Evolutionary conservation across 371 early-diverging fungal species (phyloP).

Genomic region (Nosema bombycis): DNA sequence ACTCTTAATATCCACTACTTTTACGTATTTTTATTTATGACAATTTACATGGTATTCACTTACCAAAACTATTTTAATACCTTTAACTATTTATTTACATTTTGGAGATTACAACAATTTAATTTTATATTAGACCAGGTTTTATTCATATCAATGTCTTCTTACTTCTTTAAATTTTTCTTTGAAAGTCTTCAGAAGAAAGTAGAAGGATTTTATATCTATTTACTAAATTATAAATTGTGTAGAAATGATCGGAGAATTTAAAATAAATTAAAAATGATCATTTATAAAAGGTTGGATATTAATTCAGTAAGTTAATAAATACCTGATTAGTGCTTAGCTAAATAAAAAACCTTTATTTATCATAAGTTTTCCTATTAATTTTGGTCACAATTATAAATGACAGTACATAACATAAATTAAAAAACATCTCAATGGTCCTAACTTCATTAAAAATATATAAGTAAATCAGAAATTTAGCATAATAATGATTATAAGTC

Average conservation of each 20-base stretch:
- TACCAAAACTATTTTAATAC: constrained; percentile 30
- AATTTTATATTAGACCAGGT: constrained; percentile 56
- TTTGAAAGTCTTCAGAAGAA: constrained; percentile 41
- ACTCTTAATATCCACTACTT: neutral
- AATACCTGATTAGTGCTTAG: neutral
- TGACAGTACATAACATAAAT: constrained; percentile 15
- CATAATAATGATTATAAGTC: constrained; percentile 35
- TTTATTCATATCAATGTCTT: constrained; percentile 31
- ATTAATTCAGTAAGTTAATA: neutral
- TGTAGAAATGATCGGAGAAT: neutral
- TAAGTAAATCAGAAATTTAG: constrained; percentile 36
- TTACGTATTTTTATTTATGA: constrained; percentile 19
- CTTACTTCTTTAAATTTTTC: constrained; percentile 39
- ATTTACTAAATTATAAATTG: constrained; percentile 26
- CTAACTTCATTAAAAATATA: constrained; percentile 10
- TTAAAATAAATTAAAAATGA: neutral
- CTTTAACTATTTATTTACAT: constrained; percentile 63
- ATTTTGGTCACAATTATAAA: constrained; percentile 29
- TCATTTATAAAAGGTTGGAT: neutral
- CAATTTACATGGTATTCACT: constrained; percentile 43
- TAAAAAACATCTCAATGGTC: constrained; percentile 26
- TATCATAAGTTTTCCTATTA: constrained; percentile 11
- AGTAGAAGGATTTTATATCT: constrained; percentile 42
- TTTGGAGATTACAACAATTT: constrained; percentile 64
- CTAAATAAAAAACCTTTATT: neutral